Base-by-base conservation (phyloP, 2,329 filamentous ascomycete genomes). In the Didymellaceae sp. region DNA sequence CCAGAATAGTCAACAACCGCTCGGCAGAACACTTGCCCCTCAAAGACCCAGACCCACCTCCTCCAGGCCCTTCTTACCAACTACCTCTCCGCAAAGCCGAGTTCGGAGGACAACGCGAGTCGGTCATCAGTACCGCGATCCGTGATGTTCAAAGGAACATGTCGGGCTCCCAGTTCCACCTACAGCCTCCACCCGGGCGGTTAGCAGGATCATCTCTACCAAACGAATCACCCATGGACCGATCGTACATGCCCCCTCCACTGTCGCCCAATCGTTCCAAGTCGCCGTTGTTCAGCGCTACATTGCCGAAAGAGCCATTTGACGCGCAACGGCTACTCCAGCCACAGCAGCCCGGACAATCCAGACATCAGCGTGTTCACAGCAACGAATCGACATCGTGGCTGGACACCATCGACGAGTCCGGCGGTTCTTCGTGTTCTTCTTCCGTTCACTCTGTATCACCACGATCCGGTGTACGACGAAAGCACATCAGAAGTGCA, bases 361-460 rank as follows among this genome's bases (percentile, higher is more conserved):
- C 57, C 30, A 59, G 57, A 21, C 70, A 73, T 43, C 57, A 65
- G 28, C 73, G 84, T 53, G 86, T 84, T 18, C 80, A 83, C 9
- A 93, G 90, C 65, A 86, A 88, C 54, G 90, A 91, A 68, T 90
- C 89, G 4, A 91, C 89, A 43, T 96, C 91, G 1, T 96, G 92
- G 92, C 75, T 96, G n/a, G 90, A 96, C 67, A 93, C 91, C 1
- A 94, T 95, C 48, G 90, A 96, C 68, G 92, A 96, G 63, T 96
- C 91, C 17, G 90, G 87, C 26, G 88, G 84, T 14, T 96, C 92
- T 1, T 86, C 86, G 3, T 76, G 71, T 55, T 81, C 83, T 2
- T 90, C 90, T 1, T 96, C 92, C 0, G 81, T 91, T 1, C 90
- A 91, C 69, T 96, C 92, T 0, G 81, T 89, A 39, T 86, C 87